Evolutionary conservation across 75 land plant genomes (phyloP).

Genomic region (Pinus albicaulis): DNA sequence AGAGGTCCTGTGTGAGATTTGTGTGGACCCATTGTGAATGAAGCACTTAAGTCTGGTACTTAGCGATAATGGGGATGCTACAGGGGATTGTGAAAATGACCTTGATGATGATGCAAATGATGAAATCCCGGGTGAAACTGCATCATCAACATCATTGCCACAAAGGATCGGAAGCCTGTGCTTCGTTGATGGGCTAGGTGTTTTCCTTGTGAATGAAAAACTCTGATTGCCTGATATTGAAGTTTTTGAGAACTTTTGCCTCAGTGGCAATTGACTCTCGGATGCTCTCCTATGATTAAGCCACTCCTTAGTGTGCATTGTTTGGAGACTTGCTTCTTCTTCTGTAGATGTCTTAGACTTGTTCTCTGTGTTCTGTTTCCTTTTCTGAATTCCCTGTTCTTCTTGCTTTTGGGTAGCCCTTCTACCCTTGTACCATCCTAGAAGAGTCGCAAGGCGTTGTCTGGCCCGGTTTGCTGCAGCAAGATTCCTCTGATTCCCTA

Average conservation of each 20-base stretch:
- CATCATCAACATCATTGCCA: slow-evolving; percentile 21
- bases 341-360: slow-evolving; percentile 12
- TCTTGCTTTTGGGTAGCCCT: slow-evolving; percentile 13
- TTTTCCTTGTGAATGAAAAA: slow-evolving; percentile 31
- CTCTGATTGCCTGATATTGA: slow-evolving; percentile 38
- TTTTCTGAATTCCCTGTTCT: neutral
- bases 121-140: slow-evolving; percentile 41
- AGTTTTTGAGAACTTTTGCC: slow-evolving; percentile 39
- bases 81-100: slow-evolving; percentile 18
- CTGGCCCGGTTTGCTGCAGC: slow-evolving; percentile 27
- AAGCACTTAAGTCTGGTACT: slow-evolving; percentile 20
- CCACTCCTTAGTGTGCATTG: slow-evolving; percentile 7
- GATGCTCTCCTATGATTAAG: neutral
- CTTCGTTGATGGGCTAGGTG: slow-evolving; percentile 45
- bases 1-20: slow-evolving; percentile 10
- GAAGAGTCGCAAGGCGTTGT: slow-evolving; percentile 37
- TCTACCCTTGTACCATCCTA: slow-evolving; percentile 39
- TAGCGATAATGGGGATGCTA: neutral
- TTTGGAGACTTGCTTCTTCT: neutral
- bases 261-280: slow-evolving; percentile 37
- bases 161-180: slow-evolving; percentile 34
- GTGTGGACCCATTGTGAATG: slow-evolving; percentile 10
- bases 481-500: slow-evolving; percentile 14
- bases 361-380: neutral
- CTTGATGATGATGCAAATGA: slow-evolving; percentile 33